Percentiles rank a stretch among this genome's conserved stretches.
Evolutionary conservation across 495 filamentous ascomycete species (phyloP).

Genomic region (Parathielavia hyrcaniae): DNA sequence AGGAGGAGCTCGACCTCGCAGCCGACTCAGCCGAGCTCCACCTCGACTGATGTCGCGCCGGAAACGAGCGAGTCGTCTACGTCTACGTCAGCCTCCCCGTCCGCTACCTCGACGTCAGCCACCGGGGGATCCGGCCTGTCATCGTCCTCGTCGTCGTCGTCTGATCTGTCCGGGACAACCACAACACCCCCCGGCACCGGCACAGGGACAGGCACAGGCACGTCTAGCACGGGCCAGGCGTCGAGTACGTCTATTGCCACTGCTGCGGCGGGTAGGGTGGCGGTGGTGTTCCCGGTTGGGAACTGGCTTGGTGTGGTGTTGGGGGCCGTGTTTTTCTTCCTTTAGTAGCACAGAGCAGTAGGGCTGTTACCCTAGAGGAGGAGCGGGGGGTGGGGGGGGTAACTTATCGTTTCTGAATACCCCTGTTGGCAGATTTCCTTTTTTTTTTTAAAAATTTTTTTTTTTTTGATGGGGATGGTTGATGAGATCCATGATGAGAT

Average conservation of each 20-base stretch:
- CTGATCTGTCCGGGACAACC: neutral
- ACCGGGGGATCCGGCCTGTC: neutral
- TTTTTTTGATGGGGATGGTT: conserved; percentile 3
- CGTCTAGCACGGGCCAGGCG: neutral
- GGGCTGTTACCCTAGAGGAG: too few relatives aligned
- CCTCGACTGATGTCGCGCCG: neutral
- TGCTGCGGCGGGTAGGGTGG: conserved; percentile 11
- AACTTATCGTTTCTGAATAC: too few relatives aligned
- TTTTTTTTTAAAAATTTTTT: neutral
- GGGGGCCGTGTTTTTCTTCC: neutral
- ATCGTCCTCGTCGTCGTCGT: neutral
- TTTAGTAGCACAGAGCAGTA: neutral
- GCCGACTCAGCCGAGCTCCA: neutral
- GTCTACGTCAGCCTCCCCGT: neutral
- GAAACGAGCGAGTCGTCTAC: neutral
- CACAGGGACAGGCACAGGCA: neutral
- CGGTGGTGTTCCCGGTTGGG: neutral
- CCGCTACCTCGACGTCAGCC: neutral
- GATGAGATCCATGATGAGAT: neutral
- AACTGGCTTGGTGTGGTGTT: neutral
- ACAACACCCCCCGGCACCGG: neutral
- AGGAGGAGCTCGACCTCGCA: neutral
- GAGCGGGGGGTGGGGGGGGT: too few relatives aligned
- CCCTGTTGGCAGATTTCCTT: neutral
- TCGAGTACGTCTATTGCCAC: neutral